Percentiles rank a stretch among this genome's conserved stretches.
Evolutionary conservation across 805 yeast genomes (phyloP).

Genomic region (Maudiozyma pseudohumilis): DNA sequence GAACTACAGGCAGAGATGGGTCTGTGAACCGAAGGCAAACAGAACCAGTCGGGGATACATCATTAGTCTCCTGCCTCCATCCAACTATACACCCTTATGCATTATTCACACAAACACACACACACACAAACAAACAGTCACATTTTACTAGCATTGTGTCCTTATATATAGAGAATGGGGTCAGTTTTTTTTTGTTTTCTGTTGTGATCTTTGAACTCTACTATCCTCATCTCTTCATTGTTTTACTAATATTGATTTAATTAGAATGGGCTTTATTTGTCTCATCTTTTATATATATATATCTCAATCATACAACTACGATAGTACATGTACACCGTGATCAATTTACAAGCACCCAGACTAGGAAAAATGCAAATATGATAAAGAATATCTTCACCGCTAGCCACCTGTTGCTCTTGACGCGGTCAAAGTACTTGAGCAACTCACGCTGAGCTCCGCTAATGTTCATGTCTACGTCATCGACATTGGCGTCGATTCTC

Average conservation of each 20-base stretch:
- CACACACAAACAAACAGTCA: too few species aligned
- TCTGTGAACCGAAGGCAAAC: too few species aligned
- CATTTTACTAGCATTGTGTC: too few species aligned
- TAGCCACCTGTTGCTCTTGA: conserved; percentile 86
- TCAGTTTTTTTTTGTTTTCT: background rate
- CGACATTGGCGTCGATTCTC: conserved; percentile 89
- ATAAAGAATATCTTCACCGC: conserved; percentile 84
- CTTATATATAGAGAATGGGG: too few species aligned
- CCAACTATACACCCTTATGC: background rate
- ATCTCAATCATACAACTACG: background rate
- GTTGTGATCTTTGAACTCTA: background rate
- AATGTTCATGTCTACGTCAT: conserved; percentile 82
- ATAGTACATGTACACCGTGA: background rate
- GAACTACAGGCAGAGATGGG: conserved; percentile 86
- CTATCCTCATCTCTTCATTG: background rate
- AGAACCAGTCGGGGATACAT: background rate
- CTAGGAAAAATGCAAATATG: conserved; percentile 59
- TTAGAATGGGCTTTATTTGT: background rate
- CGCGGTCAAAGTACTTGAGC: conserved; percentile 77
- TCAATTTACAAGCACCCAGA: conserved; percentile 71
- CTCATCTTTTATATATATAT: background rate
- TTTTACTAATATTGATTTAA: background rate
- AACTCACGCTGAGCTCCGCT: conserved; percentile 91
- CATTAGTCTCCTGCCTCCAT: background rate
- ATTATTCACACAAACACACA: too few species aligned